These are phyloP conservation scores for Suhomyces tanzawaensis DNA, from an alignment of 805 yeast genomes.

Conservation along the genomic window DNA sequence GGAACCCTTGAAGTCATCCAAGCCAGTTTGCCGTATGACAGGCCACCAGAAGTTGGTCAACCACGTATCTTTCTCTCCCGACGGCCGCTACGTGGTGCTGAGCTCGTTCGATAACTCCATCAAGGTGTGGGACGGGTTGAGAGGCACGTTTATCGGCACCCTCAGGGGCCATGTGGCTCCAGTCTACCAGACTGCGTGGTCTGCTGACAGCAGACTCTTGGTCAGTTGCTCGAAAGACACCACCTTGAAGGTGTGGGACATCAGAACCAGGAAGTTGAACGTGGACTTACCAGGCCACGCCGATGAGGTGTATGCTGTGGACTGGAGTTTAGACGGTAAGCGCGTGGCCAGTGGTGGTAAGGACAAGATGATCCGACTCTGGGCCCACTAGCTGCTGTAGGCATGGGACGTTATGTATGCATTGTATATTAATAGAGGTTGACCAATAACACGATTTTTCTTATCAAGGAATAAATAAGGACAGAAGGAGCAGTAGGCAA, in stretches of 20 bases:
- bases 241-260: slow-evolving; percentile 94
- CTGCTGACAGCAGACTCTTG: slow-evolving; percentile 85
- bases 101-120: slow-evolving; percentile 95
- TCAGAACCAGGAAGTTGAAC: slow-evolving; percentile 75
- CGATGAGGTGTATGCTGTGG: slow-evolving; percentile 95
- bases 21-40: slow-evolving; percentile 91
- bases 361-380: slow-evolving; percentile 88
- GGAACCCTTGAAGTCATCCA: slow-evolving; percentile 80
- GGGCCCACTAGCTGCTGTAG: slow-evolving; percentile 82
- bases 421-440: too few relatives aligned
- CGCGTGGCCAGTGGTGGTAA: slow-evolving; percentile 97
- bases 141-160: slow-evolving; percentile 86
- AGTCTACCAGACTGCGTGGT: slow-evolving; percentile 97
- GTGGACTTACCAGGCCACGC: slow-evolving; percentile 94
- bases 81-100: slow-evolving; percentile 85
- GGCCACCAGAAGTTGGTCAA: slow-evolving; percentile 97
- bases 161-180: slow-evolving; percentile 97
- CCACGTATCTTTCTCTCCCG: slow-evolving; percentile 94
- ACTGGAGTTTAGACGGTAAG: slow-evolving; percentile 95
- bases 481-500: too few relatives aligned
- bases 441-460: too few relatives aligned
- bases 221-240: slow-evolving; percentile 96
- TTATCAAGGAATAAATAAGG: too few relatives aligned
- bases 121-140: slow-evolving; percentile 93
- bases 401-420: too few relatives aligned